These are phyloP conservation scores for Boletus fagicola DNA, from an alignment of 768 basidiomycete genomes.

Conservation along the genomic window DNA sequence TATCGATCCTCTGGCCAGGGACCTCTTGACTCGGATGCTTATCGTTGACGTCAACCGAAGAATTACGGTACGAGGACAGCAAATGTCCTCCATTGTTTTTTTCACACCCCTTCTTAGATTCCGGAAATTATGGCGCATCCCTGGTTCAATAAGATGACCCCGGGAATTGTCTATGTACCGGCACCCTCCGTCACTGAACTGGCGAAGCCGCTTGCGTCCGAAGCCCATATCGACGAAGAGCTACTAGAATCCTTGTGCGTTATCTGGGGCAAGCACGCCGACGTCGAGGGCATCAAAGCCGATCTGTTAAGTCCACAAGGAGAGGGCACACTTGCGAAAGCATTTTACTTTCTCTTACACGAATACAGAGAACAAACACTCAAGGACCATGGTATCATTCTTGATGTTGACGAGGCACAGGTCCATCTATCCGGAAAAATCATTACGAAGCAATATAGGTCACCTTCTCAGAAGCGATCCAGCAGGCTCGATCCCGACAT, in stretches of 20 bases:
- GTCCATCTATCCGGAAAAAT: conserved; percentile 25
- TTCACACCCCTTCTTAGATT: conserved; percentile 52
- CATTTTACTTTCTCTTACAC: conserved; percentile 82
- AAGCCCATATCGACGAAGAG: conserved; percentile 70
- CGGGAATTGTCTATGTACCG: conserved; percentile 45
- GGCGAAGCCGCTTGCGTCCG: conserved; percentile 66
- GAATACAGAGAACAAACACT: conserved; percentile 68
- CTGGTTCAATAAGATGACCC: conserved; percentile 63
- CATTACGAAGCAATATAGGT: conserved; percentile 42
- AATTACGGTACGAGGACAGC: conserved; percentile 60
- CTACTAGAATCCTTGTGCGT: conserved; percentile 75
- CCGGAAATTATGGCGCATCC: conserved; percentile 83
- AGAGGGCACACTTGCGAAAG: conserved; percentile 75
- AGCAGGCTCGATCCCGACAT: conserved; percentile 15
- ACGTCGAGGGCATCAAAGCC: conserved; percentile 52
- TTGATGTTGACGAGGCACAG: conserved; percentile 30
- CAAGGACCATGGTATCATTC: conserved; percentile 51
- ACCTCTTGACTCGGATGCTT: conserved; percentile 84
- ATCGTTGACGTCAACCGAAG: conserved; percentile 77
- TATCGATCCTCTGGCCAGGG: conserved; percentile 80
- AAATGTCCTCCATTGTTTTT: not conserved
- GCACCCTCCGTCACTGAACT: conserved; percentile 67
- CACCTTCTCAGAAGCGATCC: conserved; percentile 37
- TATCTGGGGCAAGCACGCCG: conserved; percentile 79
- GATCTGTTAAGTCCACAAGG: conserved; percentile 72